phyloP scores from a whole-genome alignment of 352 stramenopile genomes.

The Elongisporangium anandrum region DNA sequence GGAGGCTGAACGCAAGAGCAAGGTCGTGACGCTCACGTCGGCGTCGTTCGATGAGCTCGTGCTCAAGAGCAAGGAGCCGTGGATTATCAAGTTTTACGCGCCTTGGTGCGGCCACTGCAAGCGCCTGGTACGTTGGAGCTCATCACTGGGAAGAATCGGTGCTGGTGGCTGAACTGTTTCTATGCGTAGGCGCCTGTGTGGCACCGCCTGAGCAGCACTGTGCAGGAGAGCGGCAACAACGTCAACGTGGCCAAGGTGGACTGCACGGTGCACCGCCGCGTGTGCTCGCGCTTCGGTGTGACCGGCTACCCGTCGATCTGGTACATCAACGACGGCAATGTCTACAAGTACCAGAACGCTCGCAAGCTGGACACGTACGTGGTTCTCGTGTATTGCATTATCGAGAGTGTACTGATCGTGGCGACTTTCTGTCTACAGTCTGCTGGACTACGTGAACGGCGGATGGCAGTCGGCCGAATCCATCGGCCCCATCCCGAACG shows the following conservation, averaged over 20 bases:
- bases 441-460: slow-evolving; percentile 57
- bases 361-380: slow-evolving; percentile 63
- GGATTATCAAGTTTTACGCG: slow-evolving; percentile 83
- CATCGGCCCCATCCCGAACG: slow-evolving; percentile 53
- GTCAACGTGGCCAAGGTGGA: slow-evolving; percentile 65
- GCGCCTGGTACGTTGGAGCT: slow-evolving; percentile 43
- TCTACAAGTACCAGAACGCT: slow-evolving; percentile 77
- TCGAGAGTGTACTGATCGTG: not conserved
- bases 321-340: slow-evolving; percentile 62
- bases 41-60: slow-evolving; percentile 54
- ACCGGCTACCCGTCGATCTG: slow-evolving; percentile 77
- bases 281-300: slow-evolving; percentile 82
- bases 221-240: slow-evolving; percentile 57
- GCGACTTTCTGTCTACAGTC: slow-evolving; percentile 10
- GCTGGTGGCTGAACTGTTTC: not conserved
- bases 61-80: slow-evolving; percentile 51
- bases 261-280: slow-evolving; percentile 74
- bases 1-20: slow-evolving; percentile 47
- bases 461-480: slow-evolving; percentile 49
- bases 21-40: slow-evolving; percentile 49
- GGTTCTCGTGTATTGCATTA: not conserved
- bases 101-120: slow-evolving; percentile 81
- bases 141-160: too few species aligned
- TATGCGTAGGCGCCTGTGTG: slow-evolving; percentile 37
- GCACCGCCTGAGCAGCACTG: slow-evolving; percentile 69